Percentiles rank a stretch among this genome's conserved stretches.
These are phyloP conservation scores for Micromonas pusilla DNA, from an alignment of 139 green algal genomes.

Conservation along the genomic window DNA sequence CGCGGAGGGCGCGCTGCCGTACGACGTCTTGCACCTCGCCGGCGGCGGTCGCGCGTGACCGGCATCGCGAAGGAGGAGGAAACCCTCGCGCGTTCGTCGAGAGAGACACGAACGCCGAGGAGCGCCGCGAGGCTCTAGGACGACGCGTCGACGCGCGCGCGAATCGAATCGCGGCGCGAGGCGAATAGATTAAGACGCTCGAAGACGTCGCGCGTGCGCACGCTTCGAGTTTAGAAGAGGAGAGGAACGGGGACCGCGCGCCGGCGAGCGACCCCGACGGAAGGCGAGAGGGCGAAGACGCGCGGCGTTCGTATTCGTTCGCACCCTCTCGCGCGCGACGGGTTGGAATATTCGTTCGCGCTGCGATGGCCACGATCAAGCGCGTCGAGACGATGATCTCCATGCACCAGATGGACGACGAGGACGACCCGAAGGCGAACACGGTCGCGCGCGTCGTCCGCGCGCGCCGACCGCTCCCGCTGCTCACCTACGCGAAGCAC, in stretches of 20 bases:
- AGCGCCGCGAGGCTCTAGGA: background rate
- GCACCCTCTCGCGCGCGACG: no score
- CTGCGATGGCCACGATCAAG: background rate
- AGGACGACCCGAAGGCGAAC: background rate
- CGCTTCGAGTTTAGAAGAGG: background rate
- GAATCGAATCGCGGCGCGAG: background rate
- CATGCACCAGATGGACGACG: conserved; percentile 4
- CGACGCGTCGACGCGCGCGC: background rate
- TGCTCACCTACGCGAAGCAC: background rate
- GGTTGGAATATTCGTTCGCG: no score
- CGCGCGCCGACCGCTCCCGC: background rate
- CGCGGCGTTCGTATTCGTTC: no score
- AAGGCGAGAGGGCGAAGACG: no score
- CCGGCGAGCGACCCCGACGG: no score
- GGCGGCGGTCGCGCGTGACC: background rate
- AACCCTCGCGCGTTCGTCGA: background rate
- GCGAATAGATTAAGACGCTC: background rate
- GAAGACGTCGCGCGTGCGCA: background rate
- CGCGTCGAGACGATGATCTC: background rate
- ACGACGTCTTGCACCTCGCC: conserved; percentile 16
- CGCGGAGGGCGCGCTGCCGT: background rate
- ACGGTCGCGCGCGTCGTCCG: background rate
- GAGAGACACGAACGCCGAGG: background rate
- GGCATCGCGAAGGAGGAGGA: background rate
- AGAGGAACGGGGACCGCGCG: no score